A percentile compares a stretch with the other conserved stretches of the same genome.
Evolutionary conservation across 1,284 basidiomycete genomes (phyloP).

Genomic region (Puccinia horiana): DNA sequence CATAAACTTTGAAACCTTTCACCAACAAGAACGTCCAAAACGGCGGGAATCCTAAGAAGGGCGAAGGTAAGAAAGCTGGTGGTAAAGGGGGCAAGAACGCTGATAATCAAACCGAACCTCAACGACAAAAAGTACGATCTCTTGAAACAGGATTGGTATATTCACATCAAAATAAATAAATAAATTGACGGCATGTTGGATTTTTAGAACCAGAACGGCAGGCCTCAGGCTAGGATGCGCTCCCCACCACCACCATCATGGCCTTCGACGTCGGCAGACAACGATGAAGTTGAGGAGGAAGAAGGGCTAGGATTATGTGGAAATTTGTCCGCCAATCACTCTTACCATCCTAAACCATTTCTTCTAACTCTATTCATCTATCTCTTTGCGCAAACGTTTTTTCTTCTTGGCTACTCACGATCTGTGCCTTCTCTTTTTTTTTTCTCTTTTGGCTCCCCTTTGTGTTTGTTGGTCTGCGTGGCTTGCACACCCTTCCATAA

Average conservation of each 20-base stretch:
- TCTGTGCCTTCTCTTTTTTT: background rate
- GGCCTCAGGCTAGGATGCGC: background rate
- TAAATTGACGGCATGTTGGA: background rate
- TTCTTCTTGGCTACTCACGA: constrained; percentile 3
- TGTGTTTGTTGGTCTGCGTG: background rate
- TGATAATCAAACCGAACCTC: background rate
- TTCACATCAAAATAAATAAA: background rate
- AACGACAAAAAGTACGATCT: background rate
- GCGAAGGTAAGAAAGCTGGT: constrained; percentile 2
- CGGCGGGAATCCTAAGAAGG: background rate
- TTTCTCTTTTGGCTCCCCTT: background rate
- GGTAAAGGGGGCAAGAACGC: background rate
- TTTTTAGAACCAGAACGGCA: background rate
- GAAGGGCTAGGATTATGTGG: background rate
- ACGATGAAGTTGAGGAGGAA: background rate
- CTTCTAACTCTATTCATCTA: background rate
- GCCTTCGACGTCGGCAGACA: background rate
- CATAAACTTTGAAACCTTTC: background rate
- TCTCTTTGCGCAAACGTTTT: background rate
- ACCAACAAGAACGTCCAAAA: background rate
- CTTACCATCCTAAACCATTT: background rate
- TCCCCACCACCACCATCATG: constrained; percentile 1
- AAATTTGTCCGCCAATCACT: background rate
- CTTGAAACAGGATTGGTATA: background rate
- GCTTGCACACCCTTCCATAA: background rate